These are phyloP conservation scores for Clohesyomyces aquaticus DNA, from an alignment of 495 filamentous ascomycete genomes.

Conservation along the genomic window DNA sequence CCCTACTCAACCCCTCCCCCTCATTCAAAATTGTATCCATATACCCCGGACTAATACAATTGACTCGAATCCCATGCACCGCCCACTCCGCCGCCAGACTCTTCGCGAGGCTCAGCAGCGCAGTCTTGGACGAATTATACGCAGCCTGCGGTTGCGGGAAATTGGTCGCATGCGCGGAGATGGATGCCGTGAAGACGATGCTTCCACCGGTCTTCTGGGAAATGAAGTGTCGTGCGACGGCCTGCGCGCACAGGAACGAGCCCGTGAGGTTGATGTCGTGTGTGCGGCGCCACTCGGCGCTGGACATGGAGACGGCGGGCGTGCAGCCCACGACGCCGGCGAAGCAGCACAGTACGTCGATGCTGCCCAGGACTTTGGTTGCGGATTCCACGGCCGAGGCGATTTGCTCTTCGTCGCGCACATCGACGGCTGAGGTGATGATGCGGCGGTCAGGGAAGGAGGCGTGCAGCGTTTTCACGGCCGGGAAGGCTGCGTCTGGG, in stretches of 20 bases:
- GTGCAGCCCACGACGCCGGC: constrained; percentile 68
- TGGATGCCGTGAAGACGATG: constrained; percentile 69
- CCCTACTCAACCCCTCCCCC: constrained; percentile 60
- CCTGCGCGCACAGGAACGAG: constrained; percentile 69
- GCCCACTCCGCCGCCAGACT: constrained; percentile 71
- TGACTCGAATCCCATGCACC: constrained; percentile 66
- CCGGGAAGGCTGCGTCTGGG: constrained; percentile 47
- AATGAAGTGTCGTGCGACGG: constrained; percentile 54
- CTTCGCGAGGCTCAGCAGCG: constrained; percentile 60
- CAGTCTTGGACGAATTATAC: constrained; percentile 74
- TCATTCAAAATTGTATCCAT: constrained; percentile 83
- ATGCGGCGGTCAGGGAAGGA: constrained; percentile 62
- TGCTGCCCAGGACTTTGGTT: constrained; percentile 51
- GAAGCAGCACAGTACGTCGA: constrained; percentile 66
- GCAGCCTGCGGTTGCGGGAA: constrained; percentile 70
- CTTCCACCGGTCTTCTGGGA: constrained; percentile 61
- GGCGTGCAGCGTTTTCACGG: constrained; percentile 50
- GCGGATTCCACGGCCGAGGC: constrained; percentile 52
- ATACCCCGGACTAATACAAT: constrained; percentile 72
- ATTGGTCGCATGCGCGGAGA: constrained; percentile 69
- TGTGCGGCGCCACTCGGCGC: constrained; percentile 60
- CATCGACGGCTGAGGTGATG: constrained; percentile 55
- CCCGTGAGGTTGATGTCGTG: constrained; percentile 73
- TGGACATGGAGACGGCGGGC: constrained; percentile 59
- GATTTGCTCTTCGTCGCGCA: constrained; percentile 53